A percentile compares a stretch with the other conserved stretches of the same genome.
These are phyloP conservation scores for Tetradesmus obliquus DNA, from an alignment of 139 green algal species.

Conservation along the genomic window DNA sequence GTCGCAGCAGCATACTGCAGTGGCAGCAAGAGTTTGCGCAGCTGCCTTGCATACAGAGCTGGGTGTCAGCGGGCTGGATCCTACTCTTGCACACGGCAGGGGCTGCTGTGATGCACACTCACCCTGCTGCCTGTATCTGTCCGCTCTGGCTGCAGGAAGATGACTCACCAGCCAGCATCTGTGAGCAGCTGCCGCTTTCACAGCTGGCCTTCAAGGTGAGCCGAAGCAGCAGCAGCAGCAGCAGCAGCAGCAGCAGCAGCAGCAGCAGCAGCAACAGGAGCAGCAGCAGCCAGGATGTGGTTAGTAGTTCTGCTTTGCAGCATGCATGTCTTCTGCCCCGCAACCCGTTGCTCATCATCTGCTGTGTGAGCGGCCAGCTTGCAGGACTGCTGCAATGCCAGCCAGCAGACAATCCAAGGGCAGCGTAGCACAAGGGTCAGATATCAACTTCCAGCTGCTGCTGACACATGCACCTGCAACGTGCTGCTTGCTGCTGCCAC, in stretches of 20 bases:
- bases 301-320: no score
- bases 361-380: no score
- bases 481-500: neutral
- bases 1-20: neutral
- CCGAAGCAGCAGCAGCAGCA: neutral
- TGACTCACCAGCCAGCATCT: neutral
- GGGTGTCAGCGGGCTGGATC: no score
- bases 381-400: no score
- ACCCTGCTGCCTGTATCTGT: neutral
- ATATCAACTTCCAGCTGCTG: neutral
- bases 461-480: neutral
- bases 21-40: no score
- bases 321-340: no score
- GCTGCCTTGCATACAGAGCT: no score
- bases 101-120: neutral
- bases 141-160: conserved; percentile 6
- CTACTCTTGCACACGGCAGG: neutral
- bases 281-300: no score
- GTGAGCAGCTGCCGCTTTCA: conserved; percentile 13
- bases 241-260: neutral
- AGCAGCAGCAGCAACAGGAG: neutral
- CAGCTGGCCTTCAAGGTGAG: conserved; percentile 38
- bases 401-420: no score
- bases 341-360: no score
- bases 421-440: no score